A percentile compares a stretch with the other conserved stretches of the same genome.
Conservation (phyloP, 495 filamentous ascomycete genomes). For the Xylaria castorea region DNA sequence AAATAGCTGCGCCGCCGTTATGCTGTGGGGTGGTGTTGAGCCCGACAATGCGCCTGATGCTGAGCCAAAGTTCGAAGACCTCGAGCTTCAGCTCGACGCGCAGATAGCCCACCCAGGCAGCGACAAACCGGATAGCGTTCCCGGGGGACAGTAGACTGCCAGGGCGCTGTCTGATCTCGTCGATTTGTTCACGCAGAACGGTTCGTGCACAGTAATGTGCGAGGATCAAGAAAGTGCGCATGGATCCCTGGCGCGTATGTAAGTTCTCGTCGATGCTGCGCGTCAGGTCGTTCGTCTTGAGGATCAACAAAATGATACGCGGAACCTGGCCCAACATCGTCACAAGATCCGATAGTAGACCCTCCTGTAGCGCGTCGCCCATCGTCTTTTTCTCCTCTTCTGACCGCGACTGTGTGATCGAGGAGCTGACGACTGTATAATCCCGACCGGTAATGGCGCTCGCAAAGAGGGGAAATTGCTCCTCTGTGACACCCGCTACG, state of each 20-base stretch:
- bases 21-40: constrained; percentile 31
- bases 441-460: constrained; percentile 96
- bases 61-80: constrained; percentile 65
- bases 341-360: constrained; percentile 85
- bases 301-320: constrained; percentile 87
- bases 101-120: constrained; percentile 58
- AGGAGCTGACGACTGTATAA: constrained; percentile 72
- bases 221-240: constrained; percentile 90
- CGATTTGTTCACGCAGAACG: constrained; percentile 86
- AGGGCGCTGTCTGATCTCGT: constrained; percentile 58
- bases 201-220: constrained; percentile 90
- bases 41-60: constrained; percentile 57
- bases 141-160: constrained; percentile 57
- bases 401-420: constrained; percentile 66
- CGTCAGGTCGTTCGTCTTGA: constrained; percentile 98
- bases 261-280: constrained; percentile 93
- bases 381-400: constrained; percentile 81
- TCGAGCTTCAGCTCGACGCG: constrained; percentile 62
- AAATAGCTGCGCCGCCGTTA: constrained; percentile 22
- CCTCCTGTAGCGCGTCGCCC: constrained; percentile 80
- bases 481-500: constrained; percentile 87
- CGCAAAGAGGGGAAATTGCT: constrained; percentile 94
- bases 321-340: constrained; percentile 89
- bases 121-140: constrained; percentile 55
- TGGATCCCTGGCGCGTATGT: constrained; percentile 85